Conservation (phyloP, 768 basidiomycete genomes). For the Xanthoconium purpureum region DNA sequence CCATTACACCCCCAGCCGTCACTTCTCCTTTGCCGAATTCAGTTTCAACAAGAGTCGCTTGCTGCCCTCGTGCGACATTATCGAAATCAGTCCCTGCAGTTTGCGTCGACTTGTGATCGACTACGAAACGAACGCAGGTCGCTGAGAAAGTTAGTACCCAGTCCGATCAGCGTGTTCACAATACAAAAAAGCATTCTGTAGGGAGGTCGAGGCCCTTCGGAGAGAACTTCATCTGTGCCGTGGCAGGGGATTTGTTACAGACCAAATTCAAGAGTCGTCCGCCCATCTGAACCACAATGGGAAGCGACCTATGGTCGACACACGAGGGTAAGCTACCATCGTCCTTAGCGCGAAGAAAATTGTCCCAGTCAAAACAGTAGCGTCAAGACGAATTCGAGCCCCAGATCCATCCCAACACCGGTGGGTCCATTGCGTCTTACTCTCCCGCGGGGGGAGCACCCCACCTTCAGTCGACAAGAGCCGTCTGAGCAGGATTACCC, state of each 20-base stretch:
- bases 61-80: slow-evolving; percentile 65
- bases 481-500: slow-evolving; percentile 9
- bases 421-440: slow-evolving; percentile 65
- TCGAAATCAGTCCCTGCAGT: slow-evolving; percentile 53
- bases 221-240: slow-evolving; percentile 50
- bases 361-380: slow-evolving; percentile 18
- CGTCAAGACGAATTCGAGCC: slow-evolving; percentile 51
- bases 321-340: slow-evolving; percentile 37
- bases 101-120: slow-evolving; percentile 32
- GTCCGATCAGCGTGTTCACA: slow-evolving; percentile 4
- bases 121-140: slow-evolving; percentile 38
- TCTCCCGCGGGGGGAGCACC: slow-evolving; percentile 57
- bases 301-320: slow-evolving; percentile 57
- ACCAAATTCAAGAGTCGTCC: slow-evolving; percentile 34
- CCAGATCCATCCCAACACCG: slow-evolving; percentile 54
- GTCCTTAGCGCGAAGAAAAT: neutral
- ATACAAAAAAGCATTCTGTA: slow-evolving; percentile 24
- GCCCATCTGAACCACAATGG: slow-evolving; percentile 51
- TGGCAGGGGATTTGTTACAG: slow-evolving; percentile 27
- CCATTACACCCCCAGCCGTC: neutral
- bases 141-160: slow-evolving; percentile 50
- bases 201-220: slow-evolving; percentile 47
- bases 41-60: slow-evolving; percentile 82
- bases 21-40: neutral
- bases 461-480: slow-evolving; percentile 32